Percentiles rank a stretch among this genome's conserved stretches.
Conservation (phyloP, 2,329 filamentous ascomycete genomes). For the Botrytis porri region DNA sequence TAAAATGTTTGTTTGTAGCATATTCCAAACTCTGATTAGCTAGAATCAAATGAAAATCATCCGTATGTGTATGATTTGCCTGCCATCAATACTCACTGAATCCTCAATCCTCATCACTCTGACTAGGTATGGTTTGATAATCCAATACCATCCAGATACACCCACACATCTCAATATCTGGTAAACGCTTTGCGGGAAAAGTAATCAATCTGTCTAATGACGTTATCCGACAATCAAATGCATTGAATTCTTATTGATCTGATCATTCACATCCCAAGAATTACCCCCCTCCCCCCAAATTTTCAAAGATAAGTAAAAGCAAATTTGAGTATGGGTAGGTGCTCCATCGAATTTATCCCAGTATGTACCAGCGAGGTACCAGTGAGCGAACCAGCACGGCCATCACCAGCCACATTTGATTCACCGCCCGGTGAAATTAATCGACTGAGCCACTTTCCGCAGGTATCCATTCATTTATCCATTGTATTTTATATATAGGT, state of each 20-base stretch:
- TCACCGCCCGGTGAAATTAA: neutral
- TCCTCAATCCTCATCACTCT: neutral
- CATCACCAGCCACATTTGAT: neutral
- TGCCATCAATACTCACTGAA: neutral
- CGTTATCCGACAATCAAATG: constrained; percentile 15
- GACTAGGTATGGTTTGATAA: neutral
- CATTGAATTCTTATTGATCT: constrained; percentile 19
- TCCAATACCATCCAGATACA: neutral
- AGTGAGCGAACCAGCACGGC: neutral
- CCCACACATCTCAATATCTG: no score
- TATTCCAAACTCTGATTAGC: neutral
- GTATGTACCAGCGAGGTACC: neutral
- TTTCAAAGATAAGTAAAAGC: constrained; percentile 1
- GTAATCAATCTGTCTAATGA: neutral
- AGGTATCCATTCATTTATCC: no score
- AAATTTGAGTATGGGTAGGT: neutral
- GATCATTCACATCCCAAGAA: constrained; percentile 7
- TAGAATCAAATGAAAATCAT: neutral
- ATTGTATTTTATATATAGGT: no score
- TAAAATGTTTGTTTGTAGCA: neutral
- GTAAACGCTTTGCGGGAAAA: neutral
- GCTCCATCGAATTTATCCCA: neutral
- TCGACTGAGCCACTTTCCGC: neutral
- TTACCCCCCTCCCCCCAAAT: constrained; percentile 15
- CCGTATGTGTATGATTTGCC: neutral